Evolutionary conservation across 768 basidiomycete genomes (phyloP).

Genomic region (Phylloporus arenicola): DNA sequence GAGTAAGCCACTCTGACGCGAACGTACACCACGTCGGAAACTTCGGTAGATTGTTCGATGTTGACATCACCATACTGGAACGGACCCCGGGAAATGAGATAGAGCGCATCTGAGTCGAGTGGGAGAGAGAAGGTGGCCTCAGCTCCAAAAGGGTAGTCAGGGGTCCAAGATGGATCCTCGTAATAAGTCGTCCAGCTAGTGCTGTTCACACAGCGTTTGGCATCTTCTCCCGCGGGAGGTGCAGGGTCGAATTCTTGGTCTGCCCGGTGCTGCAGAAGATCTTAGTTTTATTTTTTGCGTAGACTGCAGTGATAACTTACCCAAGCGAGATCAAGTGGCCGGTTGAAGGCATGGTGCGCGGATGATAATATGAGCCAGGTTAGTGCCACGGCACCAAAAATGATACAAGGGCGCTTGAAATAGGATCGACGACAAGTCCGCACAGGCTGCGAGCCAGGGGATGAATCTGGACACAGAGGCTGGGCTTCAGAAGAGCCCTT

Average conservation of each 20-base stretch:
- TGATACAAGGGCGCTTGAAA: conserved; percentile 8
- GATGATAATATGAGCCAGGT: conserved; percentile 12
- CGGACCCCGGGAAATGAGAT: conserved; percentile 27
- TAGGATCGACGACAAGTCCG: neutral
- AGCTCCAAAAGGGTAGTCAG: conserved; percentile 21
- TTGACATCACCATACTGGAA: conserved; percentile 25
- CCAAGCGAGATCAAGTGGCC: neutral
- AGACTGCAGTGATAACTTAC: conserved; percentile 1
- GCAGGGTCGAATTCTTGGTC: neutral
- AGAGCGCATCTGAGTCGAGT: conserved; percentile 25
- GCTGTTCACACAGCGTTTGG: conserved; percentile 12
- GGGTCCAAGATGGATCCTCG: conserved; percentile 22
- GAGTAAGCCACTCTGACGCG: conserved; percentile 23
- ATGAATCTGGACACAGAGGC: neutral
- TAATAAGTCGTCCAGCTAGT: conserved; percentile 22
- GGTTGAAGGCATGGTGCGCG: neutral
- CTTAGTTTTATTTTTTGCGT: neutral
- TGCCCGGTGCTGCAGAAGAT: conserved; percentile 5
- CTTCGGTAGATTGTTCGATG: conserved; percentile 27
- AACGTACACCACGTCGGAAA: conserved; percentile 27
- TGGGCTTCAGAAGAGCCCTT: conserved; percentile 11
- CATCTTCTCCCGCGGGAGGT: neutral
- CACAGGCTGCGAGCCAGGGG: neutral
- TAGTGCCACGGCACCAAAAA: conserved; percentile 4
- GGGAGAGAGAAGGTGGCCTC: conserved; percentile 28